Evolutionary conservation across 2,329 filamentous ascomycete species (phyloP).

Genomic region (Arthrobotrys pseudoclavata): DNA sequence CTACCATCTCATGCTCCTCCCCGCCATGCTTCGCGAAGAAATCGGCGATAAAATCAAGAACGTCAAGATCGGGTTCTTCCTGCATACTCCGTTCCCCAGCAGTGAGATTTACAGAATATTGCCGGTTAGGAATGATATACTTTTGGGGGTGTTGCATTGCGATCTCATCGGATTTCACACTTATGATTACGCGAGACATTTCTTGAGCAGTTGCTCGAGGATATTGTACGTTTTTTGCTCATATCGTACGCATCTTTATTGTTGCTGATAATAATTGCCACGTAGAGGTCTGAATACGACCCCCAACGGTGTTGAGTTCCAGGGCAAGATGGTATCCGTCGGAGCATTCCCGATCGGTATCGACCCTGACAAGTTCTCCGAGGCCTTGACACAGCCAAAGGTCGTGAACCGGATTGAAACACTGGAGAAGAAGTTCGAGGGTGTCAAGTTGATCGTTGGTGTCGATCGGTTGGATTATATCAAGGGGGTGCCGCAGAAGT

Average conservation of each 20-base stretch:
- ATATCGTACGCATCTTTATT: too few relatives aligned
- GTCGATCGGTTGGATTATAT: slow-evolving; percentile 98
- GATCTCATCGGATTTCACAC: slow-evolving; percentile 98
- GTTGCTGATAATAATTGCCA: slow-evolving; percentile 3
- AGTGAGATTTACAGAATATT: slow-evolving; percentile 97
- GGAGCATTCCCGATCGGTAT: slow-evolving; percentile 98
- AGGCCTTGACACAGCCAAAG: slow-evolving; percentile 85
- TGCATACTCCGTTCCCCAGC: slow-evolving; percentile 96
- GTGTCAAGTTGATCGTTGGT: slow-evolving; percentile 95
- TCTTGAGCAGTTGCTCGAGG: slow-evolving; percentile 94
- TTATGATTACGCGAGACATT: slow-evolving; percentile 98
- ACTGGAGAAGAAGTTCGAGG: slow-evolving; percentile 90
- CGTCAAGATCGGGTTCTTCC: slow-evolving; percentile 97
- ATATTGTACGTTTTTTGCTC: slow-evolving; percentile 75
- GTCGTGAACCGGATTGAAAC: slow-evolving; percentile 89
- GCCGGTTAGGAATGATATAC: slow-evolving; percentile 88
- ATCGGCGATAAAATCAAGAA: slow-evolving; percentile 81
- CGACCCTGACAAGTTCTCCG: slow-evolving; percentile 94
- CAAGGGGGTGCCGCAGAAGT: slow-evolving; percentile 97
- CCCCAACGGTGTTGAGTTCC: slow-evolving; percentile 91
- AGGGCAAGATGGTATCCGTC: slow-evolving; percentile 85
- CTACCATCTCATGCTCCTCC: slow-evolving; percentile 97
- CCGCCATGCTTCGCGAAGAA: slow-evolving; percentile 93
- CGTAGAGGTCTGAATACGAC: slow-evolving; percentile 75
- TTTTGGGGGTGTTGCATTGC: slow-evolving; percentile 89